These are phyloP conservation scores for Uronychia setigera DNA, from an alignment of 73 alveolate species.

Conservation along the genomic window DNA sequence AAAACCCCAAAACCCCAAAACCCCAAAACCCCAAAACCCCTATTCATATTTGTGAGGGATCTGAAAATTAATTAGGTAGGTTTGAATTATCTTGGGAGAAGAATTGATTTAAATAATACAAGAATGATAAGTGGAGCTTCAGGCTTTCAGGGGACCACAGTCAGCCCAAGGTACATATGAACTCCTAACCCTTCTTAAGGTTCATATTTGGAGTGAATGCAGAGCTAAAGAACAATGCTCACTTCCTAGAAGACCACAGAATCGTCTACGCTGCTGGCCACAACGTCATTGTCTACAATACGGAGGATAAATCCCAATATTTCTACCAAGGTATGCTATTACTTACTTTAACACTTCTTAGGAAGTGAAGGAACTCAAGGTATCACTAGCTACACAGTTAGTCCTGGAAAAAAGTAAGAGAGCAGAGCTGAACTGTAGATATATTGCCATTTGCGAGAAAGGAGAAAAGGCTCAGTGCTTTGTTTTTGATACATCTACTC, in stretches of 20 bases:
- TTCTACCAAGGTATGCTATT: constrained; percentile 69
- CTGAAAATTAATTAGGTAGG: no score
- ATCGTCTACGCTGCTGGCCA: constrained; percentile 96
- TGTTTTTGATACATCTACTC: constrained; percentile 17
- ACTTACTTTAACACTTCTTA: no score
- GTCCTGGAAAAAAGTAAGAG: constrained; percentile 20
- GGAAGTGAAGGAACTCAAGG: constrained; percentile 43
- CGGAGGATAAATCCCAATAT: constrained; percentile 77
- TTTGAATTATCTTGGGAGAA: no score
- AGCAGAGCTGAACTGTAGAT: no score
- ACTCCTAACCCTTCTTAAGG: no score
- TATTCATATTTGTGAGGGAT: no score
- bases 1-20: no score
- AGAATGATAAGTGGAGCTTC: constrained; percentile 1
- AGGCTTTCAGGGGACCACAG: constrained; percentile 31
- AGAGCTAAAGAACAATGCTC: constrained; percentile 68
- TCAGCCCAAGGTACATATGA: no score
- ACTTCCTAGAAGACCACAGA: constrained; percentile 80
- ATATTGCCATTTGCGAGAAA: constrained; percentile 33
- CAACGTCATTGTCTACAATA: constrained; percentile 83
- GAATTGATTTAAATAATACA: background rate
- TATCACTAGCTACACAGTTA: constrained; percentile 2
- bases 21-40: no score
- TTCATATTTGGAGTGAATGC: constrained; percentile 85
- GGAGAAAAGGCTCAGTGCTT: constrained; percentile 32